phyloP scores from a whole-genome alignment of 108 stramenopile species.

The Cyclotella cryptica region DNA sequence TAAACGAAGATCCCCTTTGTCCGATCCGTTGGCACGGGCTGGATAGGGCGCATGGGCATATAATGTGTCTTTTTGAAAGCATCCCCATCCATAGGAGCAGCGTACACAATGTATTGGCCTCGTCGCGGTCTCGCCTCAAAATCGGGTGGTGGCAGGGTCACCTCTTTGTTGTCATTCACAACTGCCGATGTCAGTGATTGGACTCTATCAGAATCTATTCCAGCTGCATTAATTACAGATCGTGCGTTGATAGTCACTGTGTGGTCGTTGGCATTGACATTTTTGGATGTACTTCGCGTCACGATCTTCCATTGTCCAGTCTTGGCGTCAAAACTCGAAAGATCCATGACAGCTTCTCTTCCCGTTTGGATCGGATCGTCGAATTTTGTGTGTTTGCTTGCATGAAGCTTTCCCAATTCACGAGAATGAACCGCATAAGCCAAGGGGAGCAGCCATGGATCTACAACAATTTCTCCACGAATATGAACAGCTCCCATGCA shows the following conservation, averaged over 20 bases:
- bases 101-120: constrained; percentile 75
- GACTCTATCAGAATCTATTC: constrained; percentile 59
- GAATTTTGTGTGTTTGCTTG: background rate
- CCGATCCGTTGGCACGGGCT: constrained; percentile 79
- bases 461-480: constrained; percentile 83
- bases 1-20: constrained; percentile 88
- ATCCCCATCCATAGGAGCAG: constrained; percentile 8
- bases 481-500: constrained; percentile 75
- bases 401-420: constrained; percentile 62
- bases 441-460: constrained; percentile 86
- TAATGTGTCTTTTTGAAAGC: background rate
- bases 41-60: constrained; percentile 66
- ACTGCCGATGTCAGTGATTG: constrained; percentile 33
- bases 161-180: background rate
- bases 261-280: background rate
- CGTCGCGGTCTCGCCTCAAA: constrained; percentile 64
- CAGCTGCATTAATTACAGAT: constrained; percentile 70
- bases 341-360: constrained; percentile 38
- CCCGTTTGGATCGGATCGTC: constrained; percentile 32
- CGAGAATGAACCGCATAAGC: constrained; percentile 72
- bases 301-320: constrained; percentile 48
- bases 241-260: constrained; percentile 31
- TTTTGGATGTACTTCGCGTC: constrained; percentile 4
- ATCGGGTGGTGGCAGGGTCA: constrained; percentile 20
- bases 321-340: constrained; percentile 43